Evolutionary conservation across 805 yeast genomes (phyloP), one percentile per base, ranked within the genome.

Genomic region (Metschnikowia borealis): DNA sequence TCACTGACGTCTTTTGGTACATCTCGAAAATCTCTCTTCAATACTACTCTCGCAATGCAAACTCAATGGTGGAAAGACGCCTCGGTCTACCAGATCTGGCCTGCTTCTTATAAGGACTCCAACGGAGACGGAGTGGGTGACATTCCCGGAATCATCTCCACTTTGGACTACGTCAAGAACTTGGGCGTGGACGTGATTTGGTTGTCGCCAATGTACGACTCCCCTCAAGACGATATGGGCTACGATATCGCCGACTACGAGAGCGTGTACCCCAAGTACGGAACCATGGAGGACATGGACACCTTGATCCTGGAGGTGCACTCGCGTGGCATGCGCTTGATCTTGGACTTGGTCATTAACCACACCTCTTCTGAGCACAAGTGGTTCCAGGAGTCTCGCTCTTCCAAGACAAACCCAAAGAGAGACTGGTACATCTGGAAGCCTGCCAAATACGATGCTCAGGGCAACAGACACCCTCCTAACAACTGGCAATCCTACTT

Each of bases 391-490:
- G 82, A 81, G 59, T 77, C 82, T 8, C 65, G 80, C 49, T 68
- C 78, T 6, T 75, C 81, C 15, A 73, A 68, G 57, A 65, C 70
- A 45, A 78, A 76, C 62, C 76, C 83, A 6, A 80, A 81, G 66
- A 72, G 85, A 61, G 83, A 81, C 63, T 80, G 84, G 83, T 79
- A 79, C 64, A 69, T 78, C 53, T 81, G 85, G 85, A 77, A 70
- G 56, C 75, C 77, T 32, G 72, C 81, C 31, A 71, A 62, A 42
- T 73, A 69, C 59, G 80, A 76, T 52, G 67, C 62, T 17, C 60
- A 70, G n/a, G 83, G 84, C 23, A 71, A 70, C 46, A 72, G 82
- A 57, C 72, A 65, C 17, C 82, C 83, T 6, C 83, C 84, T 18
- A 81, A 75, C 64, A 81, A 81, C 65, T 81, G 84, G 84, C 57